phyloP scores from a whole-genome alignment of 768 basidiomycete species.

The Fistulinella prunicolor region DNA sequence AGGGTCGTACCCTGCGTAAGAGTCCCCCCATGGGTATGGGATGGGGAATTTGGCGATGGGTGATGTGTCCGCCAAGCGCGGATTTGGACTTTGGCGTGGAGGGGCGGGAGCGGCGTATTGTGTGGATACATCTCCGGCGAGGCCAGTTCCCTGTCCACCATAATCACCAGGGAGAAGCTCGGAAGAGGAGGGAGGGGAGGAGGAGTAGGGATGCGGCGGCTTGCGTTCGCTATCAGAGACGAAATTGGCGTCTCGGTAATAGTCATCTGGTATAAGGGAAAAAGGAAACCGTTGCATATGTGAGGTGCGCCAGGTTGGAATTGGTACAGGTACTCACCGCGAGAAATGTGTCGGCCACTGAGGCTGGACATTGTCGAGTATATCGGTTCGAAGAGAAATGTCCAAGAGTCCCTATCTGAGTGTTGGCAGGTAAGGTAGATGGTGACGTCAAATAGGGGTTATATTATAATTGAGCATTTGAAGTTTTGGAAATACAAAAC shows the following conservation, averaged over 20 bases:
- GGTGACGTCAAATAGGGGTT: too few species aligned
- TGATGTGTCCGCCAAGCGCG: not conserved
- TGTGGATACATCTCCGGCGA: not conserved
- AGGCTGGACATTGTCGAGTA: not conserved
- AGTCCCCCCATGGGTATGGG: not conserved
- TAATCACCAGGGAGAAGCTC: conserved; percentile 2
- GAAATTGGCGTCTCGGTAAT: conserved; percentile 1
- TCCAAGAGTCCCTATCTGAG: too few species aligned
- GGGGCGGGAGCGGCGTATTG: not conserved
- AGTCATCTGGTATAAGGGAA: conserved; percentile 3
- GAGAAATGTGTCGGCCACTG: conserved; percentile 9
- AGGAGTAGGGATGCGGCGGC: not conserved
- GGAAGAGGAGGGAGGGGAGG: not conserved
- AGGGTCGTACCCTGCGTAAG: conserved; percentile 19
- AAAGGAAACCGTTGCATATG: too few species aligned
- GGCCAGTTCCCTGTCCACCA: conserved; percentile 1
- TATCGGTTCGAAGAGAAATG: not conserved
- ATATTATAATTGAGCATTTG: too few species aligned
- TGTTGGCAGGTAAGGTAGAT: too few species aligned
- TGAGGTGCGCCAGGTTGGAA: not conserved
- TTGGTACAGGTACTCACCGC: not conserved
- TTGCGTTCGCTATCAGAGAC: conserved; percentile 1
- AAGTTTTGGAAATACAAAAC: too few species aligned
- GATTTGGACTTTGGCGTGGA: not conserved
- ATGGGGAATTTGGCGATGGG: not conserved